A percentile compares a stretch with the other conserved stretches of the same genome.
Evolutionary conservation across 768 basidiomycete species (phyloP).

Genomic region (Boletus reticulatus): DNA sequence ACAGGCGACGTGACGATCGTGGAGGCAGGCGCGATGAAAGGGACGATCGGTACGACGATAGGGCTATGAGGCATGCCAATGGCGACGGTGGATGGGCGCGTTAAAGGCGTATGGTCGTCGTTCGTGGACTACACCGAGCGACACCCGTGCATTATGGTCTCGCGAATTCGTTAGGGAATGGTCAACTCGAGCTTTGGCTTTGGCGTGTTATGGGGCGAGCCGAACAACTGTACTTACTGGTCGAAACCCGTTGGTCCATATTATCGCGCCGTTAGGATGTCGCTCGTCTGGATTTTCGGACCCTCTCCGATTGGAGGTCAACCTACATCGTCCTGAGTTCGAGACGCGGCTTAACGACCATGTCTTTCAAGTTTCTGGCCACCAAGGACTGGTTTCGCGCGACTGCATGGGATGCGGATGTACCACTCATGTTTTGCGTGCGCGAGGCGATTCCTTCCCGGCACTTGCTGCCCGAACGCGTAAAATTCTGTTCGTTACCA

Average conservation of each 20-base stretch:
- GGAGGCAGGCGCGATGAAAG: conserved; percentile 82
- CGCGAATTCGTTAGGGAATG: conserved; percentile 52
- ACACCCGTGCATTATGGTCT: conserved; percentile 34
- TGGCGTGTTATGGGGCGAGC: conserved; percentile 37
- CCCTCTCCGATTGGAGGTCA: conserved; percentile 17
- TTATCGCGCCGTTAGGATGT: conserved; percentile 32
- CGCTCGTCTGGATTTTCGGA: conserved; percentile 27
- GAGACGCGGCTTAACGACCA: conserved; percentile 2
- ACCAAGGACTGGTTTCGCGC: conserved; percentile 13
- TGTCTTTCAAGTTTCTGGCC: conserved; percentile 2
- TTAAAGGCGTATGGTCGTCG: conserved; percentile 46
- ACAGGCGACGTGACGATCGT: conserved; percentile 56
- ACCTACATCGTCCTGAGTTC: conserved; percentile 19
- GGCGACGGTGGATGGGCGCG: conserved; percentile 78
- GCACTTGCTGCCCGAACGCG: not conserved
- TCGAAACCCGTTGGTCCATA: conserved; percentile 37
- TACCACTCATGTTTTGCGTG: conserved; percentile 1
- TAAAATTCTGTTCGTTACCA: conserved; percentile 7
- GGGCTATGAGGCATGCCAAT: conserved; percentile 68
- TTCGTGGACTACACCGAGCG: conserved; percentile 33
- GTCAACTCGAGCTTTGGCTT: conserved; percentile 38
- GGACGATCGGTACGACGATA: conserved; percentile 78
- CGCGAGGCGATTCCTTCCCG: conserved; percentile 5
- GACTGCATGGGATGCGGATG: conserved; percentile 3
- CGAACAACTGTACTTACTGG: conserved; percentile 40